These are phyloP conservation scores for Trichosanthes cucumerina DNA, from an alignment of 306 rosid species.

Conservation along the genomic window DNA sequence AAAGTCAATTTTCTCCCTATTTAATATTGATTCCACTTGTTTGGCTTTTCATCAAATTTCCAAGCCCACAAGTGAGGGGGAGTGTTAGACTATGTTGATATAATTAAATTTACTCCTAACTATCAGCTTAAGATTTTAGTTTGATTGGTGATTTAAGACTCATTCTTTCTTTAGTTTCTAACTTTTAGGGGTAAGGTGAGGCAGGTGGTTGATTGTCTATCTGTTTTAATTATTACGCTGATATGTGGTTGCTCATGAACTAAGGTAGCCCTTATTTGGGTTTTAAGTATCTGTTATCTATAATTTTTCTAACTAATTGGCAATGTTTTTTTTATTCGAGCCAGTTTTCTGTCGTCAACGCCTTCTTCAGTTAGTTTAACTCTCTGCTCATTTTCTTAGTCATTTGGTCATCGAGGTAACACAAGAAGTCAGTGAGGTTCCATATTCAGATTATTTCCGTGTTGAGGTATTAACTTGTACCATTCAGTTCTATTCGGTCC, in stretches of 20 bases:
- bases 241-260: background rate
- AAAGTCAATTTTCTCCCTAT: too few relatives aligned
- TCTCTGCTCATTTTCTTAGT: conserved; percentile 27
- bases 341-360: background rate
- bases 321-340: background rate
- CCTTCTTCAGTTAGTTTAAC: background rate
- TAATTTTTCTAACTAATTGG: background rate
- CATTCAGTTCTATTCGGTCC: background rate
- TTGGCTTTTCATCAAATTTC: too few relatives aligned
- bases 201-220: background rate
- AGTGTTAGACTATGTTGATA: too few relatives aligned
- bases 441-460: conserved; percentile 76
- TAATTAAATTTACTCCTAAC: too few relatives aligned
- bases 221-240: background rate
- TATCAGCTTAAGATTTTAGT: too few relatives aligned
- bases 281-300: background rate
- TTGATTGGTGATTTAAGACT: too few relatives aligned
- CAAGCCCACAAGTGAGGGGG: too few relatives aligned
- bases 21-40: too few relatives aligned
- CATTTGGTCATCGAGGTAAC: conserved; percentile 84
- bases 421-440: conserved; percentile 85
- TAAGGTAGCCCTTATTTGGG: background rate
- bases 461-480: conserved; percentile 56
- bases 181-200: background rate
- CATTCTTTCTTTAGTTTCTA: background rate